A percentile compares a stretch with the other conserved stretches of the same genome.
These are phyloP conservation scores for Tylopilus sp. DNA, from an alignment of 1,284 basidiomycete species.

Conservation along the genomic window DNA sequence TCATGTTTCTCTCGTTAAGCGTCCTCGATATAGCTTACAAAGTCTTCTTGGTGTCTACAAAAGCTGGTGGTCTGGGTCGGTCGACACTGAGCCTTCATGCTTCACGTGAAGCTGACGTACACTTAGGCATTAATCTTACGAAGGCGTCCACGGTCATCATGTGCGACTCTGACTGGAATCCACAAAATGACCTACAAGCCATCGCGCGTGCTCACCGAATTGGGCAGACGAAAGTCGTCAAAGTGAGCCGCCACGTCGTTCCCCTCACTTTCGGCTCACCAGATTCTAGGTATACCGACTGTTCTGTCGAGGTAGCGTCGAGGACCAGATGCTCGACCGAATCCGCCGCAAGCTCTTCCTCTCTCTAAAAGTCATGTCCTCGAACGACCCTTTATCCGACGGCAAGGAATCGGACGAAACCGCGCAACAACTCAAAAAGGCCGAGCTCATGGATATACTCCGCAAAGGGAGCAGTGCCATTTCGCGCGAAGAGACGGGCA, in stretches of 20 bases:
- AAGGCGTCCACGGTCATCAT: conserved; percentile 83
- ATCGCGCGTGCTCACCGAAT: conserved; percentile 84
- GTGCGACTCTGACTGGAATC: conserved; percentile 75
- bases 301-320: conserved; percentile 58
- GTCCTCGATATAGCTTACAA: conserved; percentile 60
- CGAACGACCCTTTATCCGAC: conserved; percentile 25
- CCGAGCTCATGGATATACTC: conserved; percentile 55
- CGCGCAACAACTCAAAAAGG: conserved; percentile 35
- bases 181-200: conserved; percentile 83
- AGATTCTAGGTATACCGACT: conserved; percentile 51
- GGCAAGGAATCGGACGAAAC: conserved; percentile 25
- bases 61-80: conserved; percentile 82
- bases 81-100: neutral
- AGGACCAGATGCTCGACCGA: conserved; percentile 66
- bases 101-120: neutral
- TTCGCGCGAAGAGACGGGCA: conserved; percentile 37
- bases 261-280: neutral
- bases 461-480: conserved; percentile 57
- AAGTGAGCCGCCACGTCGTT: conserved; percentile 42
- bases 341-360: conserved; percentile 63
- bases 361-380: conserved; percentile 56
- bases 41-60: conserved; percentile 81
- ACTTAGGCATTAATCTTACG: conserved; percentile 72
- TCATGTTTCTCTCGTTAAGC: conserved; percentile 16
- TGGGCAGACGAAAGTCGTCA: conserved; percentile 79